phyloP scores from a whole-genome alignment of 129 eudicot genomes.

The Solidago caesia region DNA sequence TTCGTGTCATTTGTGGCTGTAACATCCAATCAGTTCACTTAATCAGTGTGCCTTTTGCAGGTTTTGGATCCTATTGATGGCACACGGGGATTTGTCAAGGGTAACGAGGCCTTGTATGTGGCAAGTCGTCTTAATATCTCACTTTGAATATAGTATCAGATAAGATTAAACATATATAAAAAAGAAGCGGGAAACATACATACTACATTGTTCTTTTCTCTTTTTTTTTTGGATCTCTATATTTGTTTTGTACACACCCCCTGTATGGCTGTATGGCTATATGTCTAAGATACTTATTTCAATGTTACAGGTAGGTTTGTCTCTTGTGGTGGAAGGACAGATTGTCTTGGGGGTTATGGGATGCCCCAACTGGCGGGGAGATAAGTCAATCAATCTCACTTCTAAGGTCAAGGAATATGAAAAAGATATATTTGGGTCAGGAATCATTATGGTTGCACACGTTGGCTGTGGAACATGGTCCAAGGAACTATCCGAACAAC shows the following conservation, averaged over 20 bases:
- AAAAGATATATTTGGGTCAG: conserved; percentile 33
- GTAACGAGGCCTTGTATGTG: conserved; percentile 84
- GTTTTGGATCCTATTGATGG: conserved; percentile 98
- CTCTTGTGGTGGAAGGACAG: conserved; percentile 93
- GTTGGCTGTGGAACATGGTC: conserved; percentile 96
- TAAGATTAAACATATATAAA: too few species aligned
- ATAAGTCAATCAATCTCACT: conserved; percentile 23
- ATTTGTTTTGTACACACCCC: not conserved
- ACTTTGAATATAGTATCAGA: not conserved
- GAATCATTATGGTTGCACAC: conserved; percentile 81
- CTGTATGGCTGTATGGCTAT: not conserved
- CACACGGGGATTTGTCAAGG: conserved; percentile 88
- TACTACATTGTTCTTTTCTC: not conserved
- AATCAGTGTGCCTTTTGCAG: conserved; percentile 44
- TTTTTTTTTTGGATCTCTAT: not conserved
- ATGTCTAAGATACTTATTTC: not conserved
- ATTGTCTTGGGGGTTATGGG: conserved; percentile 96
- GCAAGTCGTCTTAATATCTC: conserved; percentile 42
- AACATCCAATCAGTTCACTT: not conserved
- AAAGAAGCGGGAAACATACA: too few species aligned
- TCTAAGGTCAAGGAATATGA: conserved; percentile 26
- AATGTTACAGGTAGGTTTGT: conserved; percentile 79
- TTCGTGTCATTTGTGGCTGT: not conserved
- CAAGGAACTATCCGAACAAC: conserved; percentile 36
- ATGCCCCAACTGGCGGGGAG: conserved; percentile 88